phyloP scores from a whole-genome alignment of 805 yeast species.

The Nakazawaea ernobii region DNA sequence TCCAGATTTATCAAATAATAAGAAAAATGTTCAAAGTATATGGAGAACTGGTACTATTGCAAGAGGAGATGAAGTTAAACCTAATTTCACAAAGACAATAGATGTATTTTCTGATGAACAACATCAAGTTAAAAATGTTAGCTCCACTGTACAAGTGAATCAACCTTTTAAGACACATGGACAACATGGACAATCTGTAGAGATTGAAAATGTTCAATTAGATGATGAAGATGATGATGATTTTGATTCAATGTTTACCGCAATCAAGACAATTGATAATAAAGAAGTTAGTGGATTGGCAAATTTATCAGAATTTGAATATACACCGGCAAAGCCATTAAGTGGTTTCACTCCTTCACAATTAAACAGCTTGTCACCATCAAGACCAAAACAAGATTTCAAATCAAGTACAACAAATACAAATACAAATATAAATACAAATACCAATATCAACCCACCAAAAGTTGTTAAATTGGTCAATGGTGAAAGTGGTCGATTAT shows the following conservation, averaged over 20 bases:
- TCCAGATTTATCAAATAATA: not conserved
- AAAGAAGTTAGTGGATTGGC: constrained; percentile 14
- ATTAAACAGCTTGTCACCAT: constrained; percentile 11
- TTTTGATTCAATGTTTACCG: not conserved
- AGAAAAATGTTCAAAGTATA: constrained; percentile 3
- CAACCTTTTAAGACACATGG: not conserved
- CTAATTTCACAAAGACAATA: not conserved
- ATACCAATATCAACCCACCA: too few species aligned
- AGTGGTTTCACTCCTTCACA: constrained; percentile 11
- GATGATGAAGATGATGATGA: constrained; percentile 1
- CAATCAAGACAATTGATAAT: constrained; percentile 10
- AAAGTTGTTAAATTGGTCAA: constrained; percentile 12
- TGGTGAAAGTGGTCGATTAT: constrained; percentile 44
- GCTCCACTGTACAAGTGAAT: not conserved
- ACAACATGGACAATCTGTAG: constrained; percentile 5
- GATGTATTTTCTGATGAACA: constrained; percentile 6
- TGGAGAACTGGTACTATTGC: constrained; percentile 11
- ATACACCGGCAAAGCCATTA: constrained; percentile 14
- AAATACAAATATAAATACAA: not conserved
- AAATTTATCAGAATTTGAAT: constrained; percentile 14
- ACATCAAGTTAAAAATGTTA: constrained; percentile 4
- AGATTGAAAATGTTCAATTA: not conserved
- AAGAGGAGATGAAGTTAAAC: not conserved
- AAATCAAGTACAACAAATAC: not conserved
- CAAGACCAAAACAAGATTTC: too few species aligned